Evolutionary conservation across 176 grass and related monocot species (phyloP), one percentile per base, ranked within the genome.

Genomic region (Aegilops longissima): DNA sequence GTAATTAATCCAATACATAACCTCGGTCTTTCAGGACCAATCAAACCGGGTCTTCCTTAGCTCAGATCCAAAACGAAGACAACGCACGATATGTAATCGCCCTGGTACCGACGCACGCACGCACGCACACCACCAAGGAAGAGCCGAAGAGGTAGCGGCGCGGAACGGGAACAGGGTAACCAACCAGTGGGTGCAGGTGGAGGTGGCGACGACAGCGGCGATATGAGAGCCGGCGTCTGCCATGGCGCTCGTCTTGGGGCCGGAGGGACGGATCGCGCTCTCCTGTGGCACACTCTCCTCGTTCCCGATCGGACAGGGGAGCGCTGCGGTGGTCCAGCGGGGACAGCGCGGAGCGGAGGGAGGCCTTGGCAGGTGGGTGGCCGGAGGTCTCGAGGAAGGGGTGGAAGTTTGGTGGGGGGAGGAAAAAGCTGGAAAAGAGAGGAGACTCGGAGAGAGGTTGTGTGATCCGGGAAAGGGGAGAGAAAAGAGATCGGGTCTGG

Each of bases 161-260:
- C 51, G 23, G 42, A 31, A 77, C 65, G 16, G n/a, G 8, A 11
- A 5, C 13, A 23, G 38, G 14, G 58, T 39, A 44, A 89, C 92
- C 33, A 62, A 95, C 90, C 93, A 95, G 93, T 95, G 93, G 52
- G 86, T 17, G 86, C 93, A 95, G 79, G 83, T 84, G 59, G 90
- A 90, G 62, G 83, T 77, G 25, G 77, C 81, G 44, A 35, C 45
- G 6, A 61, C 58, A 44, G 68, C 24, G 44, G 76, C 47, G 45
- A 68, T 35, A 84, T 84, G 69, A 70, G 69, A 76, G n/a, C 78
- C 85, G 76, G 85, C 49, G 51, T 25, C 81, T 25, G 83, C 75
- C 90, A 91, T 88, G 82, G 51, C 39, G 85, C 10, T 86, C 23
- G 70, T 38, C 40, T 82, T 2, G 61, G 76, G 62, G 25, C 18